Base-by-base conservation (phyloP, 352 stramenopile genomes). In the Phytophthora citrophthora region DNA sequence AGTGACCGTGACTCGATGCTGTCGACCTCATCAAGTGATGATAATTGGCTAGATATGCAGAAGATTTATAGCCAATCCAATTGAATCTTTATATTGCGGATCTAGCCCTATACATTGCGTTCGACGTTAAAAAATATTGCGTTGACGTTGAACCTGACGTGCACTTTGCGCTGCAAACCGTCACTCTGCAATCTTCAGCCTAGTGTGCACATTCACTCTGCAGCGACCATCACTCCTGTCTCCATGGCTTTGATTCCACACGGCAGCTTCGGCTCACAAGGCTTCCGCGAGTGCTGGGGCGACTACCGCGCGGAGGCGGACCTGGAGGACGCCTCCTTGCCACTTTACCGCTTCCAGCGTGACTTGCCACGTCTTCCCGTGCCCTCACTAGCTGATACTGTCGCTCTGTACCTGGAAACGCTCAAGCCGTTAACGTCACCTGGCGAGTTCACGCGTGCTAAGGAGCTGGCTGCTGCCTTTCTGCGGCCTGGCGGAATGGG, bases 231-330 rank as follows among this genome's bases (percentile, higher is more conserved):
- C 51, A 49, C 29, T 61, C 24, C 3, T 54, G 47, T 20, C 16
- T 16, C 3, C 18, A 72, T 67, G 49, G 50, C 60, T 36, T 27
- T 52, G n/a, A 66, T 62, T 16, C 54, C 53, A 40, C 43, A 47
- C 18, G 44, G 56, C 40, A 50, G 8, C 48, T 91, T 82, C 64
- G 78, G 74, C 48, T 61, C 80, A 2, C 58, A 65, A 31, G 98
- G 97, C 73, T 98, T 98, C 79, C 97, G 97, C 72, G 91, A 99
- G 60, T 98, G 98, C 73, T 78, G 69, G 16, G 94, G 98, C 70
- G 94, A 98, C 71, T 94, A 94, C 49, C 89, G 88, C 59, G 70
- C 86, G 26, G 83, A 94, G 57, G 68, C 68, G 38, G 89, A 94
- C 64, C 68, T 89, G 20, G 81, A 94, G 46, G 54, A 76, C 49